Evolutionary conservation across 2,329 filamentous ascomycete species (phyloP).

Genomic region (Pestalotiopsis sp.): DNA sequence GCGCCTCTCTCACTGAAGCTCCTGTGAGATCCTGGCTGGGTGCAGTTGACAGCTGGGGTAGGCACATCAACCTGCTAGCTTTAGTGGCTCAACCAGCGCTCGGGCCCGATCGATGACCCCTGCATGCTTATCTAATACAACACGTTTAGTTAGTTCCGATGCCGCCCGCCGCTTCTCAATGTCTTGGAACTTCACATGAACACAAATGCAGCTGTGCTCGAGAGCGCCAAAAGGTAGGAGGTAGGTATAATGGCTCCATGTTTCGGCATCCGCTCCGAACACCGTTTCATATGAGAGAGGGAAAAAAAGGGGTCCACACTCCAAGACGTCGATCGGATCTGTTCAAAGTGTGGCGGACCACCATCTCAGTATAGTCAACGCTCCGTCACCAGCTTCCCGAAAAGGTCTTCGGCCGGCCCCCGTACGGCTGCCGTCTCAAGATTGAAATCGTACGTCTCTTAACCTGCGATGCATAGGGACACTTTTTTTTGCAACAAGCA

Average conservation of each 20-base stretch:
- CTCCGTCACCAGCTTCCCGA: constrained; percentile 6
- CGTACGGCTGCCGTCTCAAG: neutral
- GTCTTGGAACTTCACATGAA: constrained; percentile 5
- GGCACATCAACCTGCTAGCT: neutral
- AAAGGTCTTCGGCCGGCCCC: neutral
- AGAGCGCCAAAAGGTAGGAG: neutral
- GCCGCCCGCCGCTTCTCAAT: neutral
- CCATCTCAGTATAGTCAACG: constrained; percentile 1
- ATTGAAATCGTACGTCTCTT: neutral
- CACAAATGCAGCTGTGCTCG: neutral
- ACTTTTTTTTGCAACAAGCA: neutral
- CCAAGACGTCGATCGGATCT: neutral
- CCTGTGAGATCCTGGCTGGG: neutral
- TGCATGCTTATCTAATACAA: constrained; percentile 7
- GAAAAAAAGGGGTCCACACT: neutral
- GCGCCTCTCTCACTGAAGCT: neutral
- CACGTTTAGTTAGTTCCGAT: neutral
- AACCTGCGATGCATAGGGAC: neutral
- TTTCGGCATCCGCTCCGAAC: neutral
- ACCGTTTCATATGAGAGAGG: neutral
- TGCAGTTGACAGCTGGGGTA: neutral
- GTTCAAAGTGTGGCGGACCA: neutral
- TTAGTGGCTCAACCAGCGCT: neutral
- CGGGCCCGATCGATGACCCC: neutral
- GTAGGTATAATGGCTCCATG: neutral